Conservation (phyloP, 1,139 yeast species). For the Yamadazyma spencermartinsiae region DNA sequence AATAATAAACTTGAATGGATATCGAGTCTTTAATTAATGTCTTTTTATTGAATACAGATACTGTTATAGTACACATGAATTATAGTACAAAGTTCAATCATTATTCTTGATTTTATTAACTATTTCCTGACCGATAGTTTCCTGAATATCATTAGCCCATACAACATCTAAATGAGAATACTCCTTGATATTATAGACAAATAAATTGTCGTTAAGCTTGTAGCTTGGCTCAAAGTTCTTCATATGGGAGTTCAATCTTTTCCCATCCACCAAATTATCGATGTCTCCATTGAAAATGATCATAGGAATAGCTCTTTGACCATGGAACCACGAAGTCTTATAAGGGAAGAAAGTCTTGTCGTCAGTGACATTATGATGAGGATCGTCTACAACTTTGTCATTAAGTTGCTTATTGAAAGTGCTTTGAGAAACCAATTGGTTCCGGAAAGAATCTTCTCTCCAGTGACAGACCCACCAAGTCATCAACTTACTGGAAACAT, state of each 20-base stretch:
- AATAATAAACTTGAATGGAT: too few species aligned
- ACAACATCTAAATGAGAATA: constrained; percentile 56
- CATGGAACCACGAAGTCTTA: constrained; percentile 56
- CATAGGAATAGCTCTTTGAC: constrained; percentile 39
- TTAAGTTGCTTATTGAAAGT: constrained; percentile 35
- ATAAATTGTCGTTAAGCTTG: constrained; percentile 39
- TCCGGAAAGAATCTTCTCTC: constrained; percentile 41
- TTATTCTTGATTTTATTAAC: constrained; percentile 3
- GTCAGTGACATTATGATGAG: constrained; percentile 28
- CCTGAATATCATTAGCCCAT: constrained; percentile 54
- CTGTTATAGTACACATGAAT: background rate
- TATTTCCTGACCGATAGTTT: constrained; percentile 25
- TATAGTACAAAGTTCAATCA: background rate
- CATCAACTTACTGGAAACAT: constrained; percentile 78
- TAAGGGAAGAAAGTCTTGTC: constrained; percentile 56
- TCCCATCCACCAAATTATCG: constrained; percentile 71
- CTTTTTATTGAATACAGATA: too few species aligned
- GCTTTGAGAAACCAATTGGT: constrained; percentile 34
- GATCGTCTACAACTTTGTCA: constrained; percentile 17
- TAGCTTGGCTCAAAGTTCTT: constrained; percentile 48
- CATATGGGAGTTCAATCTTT: constrained; percentile 53
- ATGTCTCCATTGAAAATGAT: constrained; percentile 60
- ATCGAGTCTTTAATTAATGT: too few species aligned
- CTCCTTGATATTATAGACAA: constrained; percentile 39
- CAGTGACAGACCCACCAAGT: constrained; percentile 78